Base-by-base conservation (phyloP, 1,284 basidiomycete species). In the Naganishia sp. region DNA sequence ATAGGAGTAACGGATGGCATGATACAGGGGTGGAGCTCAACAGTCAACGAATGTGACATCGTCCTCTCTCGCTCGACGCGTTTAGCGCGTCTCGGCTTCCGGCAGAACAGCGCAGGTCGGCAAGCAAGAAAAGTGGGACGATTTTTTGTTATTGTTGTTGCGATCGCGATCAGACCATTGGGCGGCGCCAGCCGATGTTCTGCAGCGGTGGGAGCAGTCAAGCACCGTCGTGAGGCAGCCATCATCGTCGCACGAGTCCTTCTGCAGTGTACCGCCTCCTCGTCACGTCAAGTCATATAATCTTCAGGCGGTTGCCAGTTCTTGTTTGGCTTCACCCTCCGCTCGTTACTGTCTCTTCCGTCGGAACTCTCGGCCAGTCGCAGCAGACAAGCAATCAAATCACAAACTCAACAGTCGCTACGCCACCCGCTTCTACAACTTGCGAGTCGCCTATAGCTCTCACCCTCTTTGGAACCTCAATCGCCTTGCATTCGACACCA, bases 111-210 rank as follows among this genome's bases (percentile, higher is more conserved):
- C 28, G 3, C 28, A 2, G 2, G 5, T 28, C 28, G 28, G 28
- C 28, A 28, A 2, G 45, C 45, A 21, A 56, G 21, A 58, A 58
- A 58, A 58, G 56, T 58, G 43, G 56, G 17, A 58, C 56, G 43
- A 58, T 35, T 58, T 58, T 58, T 58, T 58, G 31, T 46, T 58
- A 18, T 46, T 58, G 56, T 58, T 58, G 42, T 58, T 58, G 23
- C 45, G 45, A 46, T 58, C 42, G 45, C 57, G 57, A 60, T 60
- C 46, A 32, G 31, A 47, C 47, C 15, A 49, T 49, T 49, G 45
- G 57, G 45, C 45, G 54, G 28, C 25, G 47, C 17, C 18, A 58
- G 45, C 56, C 43, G 56, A 58, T 18, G 25, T 28, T 28, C 17
- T 25, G 25, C 42, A 39, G 42, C 25, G n/a, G 46, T 47, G 23